Evolutionary conservation across 2,329 filamentous ascomycete species (phyloP).

Genomic region (Pochonia chlamydosporia): DNA sequence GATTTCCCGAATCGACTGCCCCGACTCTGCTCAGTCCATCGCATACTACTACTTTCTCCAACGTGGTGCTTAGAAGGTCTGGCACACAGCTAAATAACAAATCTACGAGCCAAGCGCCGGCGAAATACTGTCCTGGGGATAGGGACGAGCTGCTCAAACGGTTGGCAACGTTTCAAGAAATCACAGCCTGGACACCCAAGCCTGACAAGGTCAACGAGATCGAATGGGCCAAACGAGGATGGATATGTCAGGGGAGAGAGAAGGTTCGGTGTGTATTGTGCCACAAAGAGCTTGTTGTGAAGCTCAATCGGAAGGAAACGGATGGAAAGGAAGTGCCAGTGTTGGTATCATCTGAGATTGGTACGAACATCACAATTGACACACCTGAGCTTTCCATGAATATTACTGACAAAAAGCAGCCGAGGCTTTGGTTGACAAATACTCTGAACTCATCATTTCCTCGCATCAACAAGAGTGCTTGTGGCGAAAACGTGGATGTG

Average conservation of each 20-base stretch:
- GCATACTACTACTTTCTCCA: slow-evolving; percentile 13
- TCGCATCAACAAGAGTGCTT: slow-evolving; percentile 78
- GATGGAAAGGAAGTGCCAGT: slow-evolving; percentile 50
- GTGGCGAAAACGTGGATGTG: slow-evolving; percentile 84
- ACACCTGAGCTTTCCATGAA: not conserved
- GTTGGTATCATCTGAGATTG: slow-evolving; percentile 54
- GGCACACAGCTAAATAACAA: slow-evolving; percentile 9
- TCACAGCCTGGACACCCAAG: slow-evolving; percentile 92
- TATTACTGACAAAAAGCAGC: slow-evolving; percentile 29
- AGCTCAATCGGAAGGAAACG: slow-evolving; percentile 57
- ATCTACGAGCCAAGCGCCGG: slow-evolving; percentile 21
- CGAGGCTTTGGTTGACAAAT: slow-evolving; percentile 69
- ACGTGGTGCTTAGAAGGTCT: slow-evolving; percentile 5
- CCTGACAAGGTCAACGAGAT: slow-evolving; percentile 81
- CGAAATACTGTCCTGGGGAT: slow-evolving; percentile 82
- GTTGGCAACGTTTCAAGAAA: slow-evolving; percentile 81
- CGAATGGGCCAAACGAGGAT: slow-evolving; percentile 90
- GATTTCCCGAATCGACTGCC: slow-evolving; percentile 33
- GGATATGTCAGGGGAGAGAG: slow-evolving; percentile 79
- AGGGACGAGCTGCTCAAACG: slow-evolving; percentile 75
- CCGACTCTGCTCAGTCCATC: slow-evolving; percentile 19
- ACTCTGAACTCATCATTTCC: slow-evolving; percentile 64
- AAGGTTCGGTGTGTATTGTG: slow-evolving; percentile 83
- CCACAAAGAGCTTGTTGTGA: slow-evolving; percentile 76
- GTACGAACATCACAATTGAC: slow-evolving; percentile 19